A percentile compares a stretch with the other conserved stretches of the same genome.
Conservation (phyloP, 2,329 filamentous ascomycete genomes). For the Fusarium humuli region DNA sequence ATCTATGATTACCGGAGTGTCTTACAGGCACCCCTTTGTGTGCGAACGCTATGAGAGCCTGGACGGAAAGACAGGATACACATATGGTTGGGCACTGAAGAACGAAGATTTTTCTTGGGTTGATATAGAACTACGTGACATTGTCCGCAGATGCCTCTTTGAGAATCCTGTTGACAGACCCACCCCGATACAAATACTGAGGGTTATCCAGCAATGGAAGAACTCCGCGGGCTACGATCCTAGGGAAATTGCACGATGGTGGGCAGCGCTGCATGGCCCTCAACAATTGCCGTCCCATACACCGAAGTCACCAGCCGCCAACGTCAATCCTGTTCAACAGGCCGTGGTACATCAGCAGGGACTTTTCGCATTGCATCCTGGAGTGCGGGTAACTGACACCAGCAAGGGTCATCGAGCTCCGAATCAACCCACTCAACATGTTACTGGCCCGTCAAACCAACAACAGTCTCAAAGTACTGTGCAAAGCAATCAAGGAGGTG, state of each 20-base stretch:
- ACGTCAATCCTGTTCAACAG: not conserved
- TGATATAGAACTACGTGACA: conserved; percentile 41
- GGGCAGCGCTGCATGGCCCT: conserved; percentile 15
- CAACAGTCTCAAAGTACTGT: not conserved
- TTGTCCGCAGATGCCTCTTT: conserved; percentile 44
- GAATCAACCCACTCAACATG: not conserved
- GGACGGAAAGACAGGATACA: conserved; percentile 1
- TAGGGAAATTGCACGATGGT: conserved; percentile 36
- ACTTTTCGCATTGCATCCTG: not conserved
- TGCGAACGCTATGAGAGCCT: not conserved
- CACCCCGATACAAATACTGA: conserved; percentile 36
- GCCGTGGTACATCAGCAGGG: not conserved
- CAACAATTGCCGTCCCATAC: not conserved
- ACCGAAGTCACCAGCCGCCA: not conserved
- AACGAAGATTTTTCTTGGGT: conserved; percentile 6
- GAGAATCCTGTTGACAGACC: conserved; percentile 47
- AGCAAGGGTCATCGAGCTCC: not conserved
- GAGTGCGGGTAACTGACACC: not conserved
- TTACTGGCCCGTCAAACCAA: not conserved
- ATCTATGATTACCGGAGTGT: conserved; percentile 38
- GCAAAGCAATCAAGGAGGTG: not conserved
- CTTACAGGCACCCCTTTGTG: conserved; percentile 27
- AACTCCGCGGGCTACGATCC: conserved; percentile 29
- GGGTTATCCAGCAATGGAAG: conserved; percentile 37
- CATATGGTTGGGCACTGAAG: conserved; percentile 43